Conservation (phyloP, 495 filamentous ascomycete species). For the Cudoniella acicularis region DNA sequence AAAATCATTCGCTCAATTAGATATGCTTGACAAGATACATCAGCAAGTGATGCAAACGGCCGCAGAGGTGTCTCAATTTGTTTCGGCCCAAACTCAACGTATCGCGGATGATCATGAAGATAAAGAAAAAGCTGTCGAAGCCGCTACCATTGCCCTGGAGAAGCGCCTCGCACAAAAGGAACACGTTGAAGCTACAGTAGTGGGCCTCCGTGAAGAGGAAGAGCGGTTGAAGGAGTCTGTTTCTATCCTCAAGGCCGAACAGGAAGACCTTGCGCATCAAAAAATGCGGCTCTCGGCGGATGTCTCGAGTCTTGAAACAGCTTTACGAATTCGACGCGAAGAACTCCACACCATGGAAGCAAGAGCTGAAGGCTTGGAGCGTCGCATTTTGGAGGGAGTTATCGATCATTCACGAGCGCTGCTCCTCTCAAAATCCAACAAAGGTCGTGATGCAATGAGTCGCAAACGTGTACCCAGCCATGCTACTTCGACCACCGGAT, state of each 20-base stretch:
- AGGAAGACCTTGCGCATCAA: constrained; percentile 66
- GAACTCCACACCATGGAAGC: constrained; percentile 87
- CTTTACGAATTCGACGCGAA: constrained; percentile 80
- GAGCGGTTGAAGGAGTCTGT: constrained; percentile 56
- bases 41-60: constrained; percentile 84
- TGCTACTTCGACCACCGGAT: constrained; percentile 21
- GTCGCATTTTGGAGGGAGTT: constrained; percentile 88
- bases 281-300: constrained; percentile 77
- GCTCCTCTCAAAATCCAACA: constrained; percentile 59
- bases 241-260: constrained; percentile 54
- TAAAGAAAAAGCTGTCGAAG: constrained; percentile 76
- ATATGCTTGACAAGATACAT: constrained; percentile 85
- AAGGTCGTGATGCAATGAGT: constrained; percentile 54
- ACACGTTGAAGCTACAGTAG: constrained; percentile 68
- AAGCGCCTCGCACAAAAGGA: constrained; percentile 73
- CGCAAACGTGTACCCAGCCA: constrained; percentile 67
- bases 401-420: constrained; percentile 90
- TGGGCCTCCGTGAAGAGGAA: constrained; percentile 61
- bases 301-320: constrained; percentile 82
- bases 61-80: constrained; percentile 79
- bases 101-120: constrained; percentile 76
- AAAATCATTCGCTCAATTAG: constrained; percentile 57
- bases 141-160: constrained; percentile 77
- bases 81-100: constrained; percentile 71
- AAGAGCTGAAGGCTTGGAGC: constrained; percentile 81